Conservation (phyloP, 345 rosid species). For the Brassica rapa region DNA sequence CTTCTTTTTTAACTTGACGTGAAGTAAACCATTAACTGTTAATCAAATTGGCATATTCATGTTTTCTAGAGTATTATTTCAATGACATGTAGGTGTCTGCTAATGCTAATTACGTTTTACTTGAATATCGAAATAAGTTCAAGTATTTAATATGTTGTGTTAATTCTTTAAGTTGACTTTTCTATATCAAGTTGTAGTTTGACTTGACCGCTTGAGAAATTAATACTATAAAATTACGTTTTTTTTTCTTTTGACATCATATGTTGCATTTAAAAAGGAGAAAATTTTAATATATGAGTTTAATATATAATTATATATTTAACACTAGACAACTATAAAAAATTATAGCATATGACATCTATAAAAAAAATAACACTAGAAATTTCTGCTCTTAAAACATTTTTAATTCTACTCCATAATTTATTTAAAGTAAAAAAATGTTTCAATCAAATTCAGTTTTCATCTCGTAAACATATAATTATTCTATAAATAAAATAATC, state of each 20-base stretch:
- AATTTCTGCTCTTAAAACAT: too few relatives aligned
- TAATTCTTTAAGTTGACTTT: constrained; percentile 17
- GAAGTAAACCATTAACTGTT: not conserved
- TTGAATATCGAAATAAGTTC: not conserved
- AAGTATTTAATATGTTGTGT: not conserved
- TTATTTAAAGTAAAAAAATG: too few relatives aligned
- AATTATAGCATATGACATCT: too few relatives aligned
- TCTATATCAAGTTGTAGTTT: constrained; percentile 11
- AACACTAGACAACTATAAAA: too few relatives aligned
- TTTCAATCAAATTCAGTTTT: too few relatives aligned
- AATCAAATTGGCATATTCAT: not conserved
- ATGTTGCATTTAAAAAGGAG: constrained; percentile 5
- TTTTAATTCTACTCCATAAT: too few relatives aligned
- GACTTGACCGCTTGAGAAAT: constrained; percentile 15
- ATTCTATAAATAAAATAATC: too few relatives aligned
- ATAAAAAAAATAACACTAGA: too few relatives aligned
- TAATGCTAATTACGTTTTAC: constrained; percentile 2
- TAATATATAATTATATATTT: too few relatives aligned
- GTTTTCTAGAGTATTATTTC: not conserved
- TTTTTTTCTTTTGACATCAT: not conserved
- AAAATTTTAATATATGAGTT: not conserved
- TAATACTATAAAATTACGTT: not conserved
- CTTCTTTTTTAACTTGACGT: constrained; percentile 5
- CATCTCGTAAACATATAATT: too few relatives aligned
- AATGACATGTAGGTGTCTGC: not conserved